Conservation (phyloP, 2,329 filamentous ascomycete species). For the Endocalyx cinctus region DNA sequence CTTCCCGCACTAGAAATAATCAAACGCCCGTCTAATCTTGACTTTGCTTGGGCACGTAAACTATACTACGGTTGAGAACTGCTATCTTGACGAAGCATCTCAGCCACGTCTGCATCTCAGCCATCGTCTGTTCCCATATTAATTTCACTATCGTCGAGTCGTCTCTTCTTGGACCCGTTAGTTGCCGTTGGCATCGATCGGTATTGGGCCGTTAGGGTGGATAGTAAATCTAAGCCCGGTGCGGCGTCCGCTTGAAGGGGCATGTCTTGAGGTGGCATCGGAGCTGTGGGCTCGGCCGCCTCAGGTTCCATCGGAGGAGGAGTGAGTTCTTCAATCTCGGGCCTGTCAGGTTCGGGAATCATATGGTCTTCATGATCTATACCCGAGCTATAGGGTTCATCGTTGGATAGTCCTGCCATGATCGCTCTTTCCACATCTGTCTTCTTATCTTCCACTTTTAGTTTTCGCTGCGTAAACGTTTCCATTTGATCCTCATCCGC, state of each 20-base stretch:
- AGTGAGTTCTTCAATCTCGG: conserved; percentile 81
- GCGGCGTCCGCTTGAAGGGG: conserved; percentile 17
- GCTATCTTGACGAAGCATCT: conserved; percentile 46
- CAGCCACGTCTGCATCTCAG: conserved; percentile 53
- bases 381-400: conserved; percentile 45
- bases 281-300: conserved; percentile 12
- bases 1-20: too few relatives aligned
- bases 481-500: conserved; percentile 64
- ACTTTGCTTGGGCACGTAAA: too few relatives aligned
- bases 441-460: conserved; percentile 75
- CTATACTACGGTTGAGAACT: too few relatives aligned
- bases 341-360: conserved; percentile 61
- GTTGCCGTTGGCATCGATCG: conserved; percentile 45
- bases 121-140: conserved; percentile 50
- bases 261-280: conserved; percentile 16
- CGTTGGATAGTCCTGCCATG: conserved; percentile 70
- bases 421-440: conserved; percentile 87
- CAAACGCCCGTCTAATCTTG: too few relatives aligned
- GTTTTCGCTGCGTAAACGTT: conserved; percentile 62
- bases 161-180: conserved; percentile 54
- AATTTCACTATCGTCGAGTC: conserved; percentile 50
- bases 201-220: conserved; percentile 38
- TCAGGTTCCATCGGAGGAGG: conserved; percentile 57
- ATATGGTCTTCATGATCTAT: conserved; percentile 37
- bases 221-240: conserved; percentile 36